These are phyloP conservation scores for rapeseed (Brassica napus) DNA, from an alignment of 345 rosid species.

Conservation along the genomic window Da-Ae NC_063446.1:7738001-7738500, in stretches of 20 bases:
- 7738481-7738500: no score
- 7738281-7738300: not conserved
- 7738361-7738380: not conserved
- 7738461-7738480: no score
- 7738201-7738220: slow-evolving; percentile 72
- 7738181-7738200: slow-evolving; percentile 59
- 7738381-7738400: not conserved
- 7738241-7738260: not conserved
- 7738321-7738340: not conserved
- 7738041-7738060: slow-evolving; percentile 72
- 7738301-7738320: not conserved
- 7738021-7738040: slow-evolving; percentile 86
- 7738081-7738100: slow-evolving; percentile 74
- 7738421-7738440: no score
- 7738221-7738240: slow-evolving; percentile 23
- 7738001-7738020: slow-evolving; percentile 72
- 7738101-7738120: slow-evolving; percentile 49
- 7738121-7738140: slow-evolving; percentile 57
- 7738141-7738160: slow-evolving; percentile 69
- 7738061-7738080: slow-evolving; percentile 68
- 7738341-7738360: not conserved
- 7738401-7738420: not conserved
- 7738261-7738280: not conserved
- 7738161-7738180: slow-evolving; percentile 70
- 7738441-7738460: no score